Base-by-base conservation (phyloP, 2,329 filamentous ascomycete species). In the Aspergillus unguis region DNA sequence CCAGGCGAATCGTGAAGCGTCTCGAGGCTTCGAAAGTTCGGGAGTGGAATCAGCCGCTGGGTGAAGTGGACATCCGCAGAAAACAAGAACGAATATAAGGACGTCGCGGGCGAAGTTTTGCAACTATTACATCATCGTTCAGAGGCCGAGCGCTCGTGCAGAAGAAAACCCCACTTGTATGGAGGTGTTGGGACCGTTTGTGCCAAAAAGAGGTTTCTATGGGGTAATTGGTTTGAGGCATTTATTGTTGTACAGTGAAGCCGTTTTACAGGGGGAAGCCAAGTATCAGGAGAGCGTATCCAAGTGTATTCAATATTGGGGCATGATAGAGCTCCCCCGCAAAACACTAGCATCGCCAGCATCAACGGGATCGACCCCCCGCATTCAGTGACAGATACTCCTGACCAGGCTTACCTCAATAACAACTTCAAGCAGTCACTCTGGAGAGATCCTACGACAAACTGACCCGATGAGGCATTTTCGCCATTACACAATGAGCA, bases 381-480 rank as follows among this genome's bases (percentile, higher is more conserved):
- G 52, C 54, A 56, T 59, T 57, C 59, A 57, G 59, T 54, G 42
- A 60, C 54, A 53, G 57, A 56, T 58, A 23, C 17, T 17, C 17
- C 17, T 17, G 17, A 17, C 17, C 17, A 17, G 17, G 17, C 17
- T 17, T 17, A 17, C 17, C 17, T 17, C 17, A 1, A 17, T 17
- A 17, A 17, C 17, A 17, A 17, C 17, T 17, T 17, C 17, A 17
- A 17, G 17, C 17, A 17, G 17, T 17, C 17, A 17, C 17, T 17
- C 17, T 17, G 17, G 17, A 17, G 17, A 38, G 33, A 29, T 8
- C 25, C n/a, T 29, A 23, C 10, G n/a, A 31, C 23, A n/a, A 11
- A 11, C n/a, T 25, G n/a, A 42, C 25, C 40, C 40, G 10, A 44
- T 60, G 60, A 47, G 58, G 60, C 59, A 62, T 62, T 62, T 62